Evolutionary conservation across 75 land plant genomes (phyloP), one percentile per base, ranked within the genome.

Genomic region (Sequoiadendron giganteum): DNA sequence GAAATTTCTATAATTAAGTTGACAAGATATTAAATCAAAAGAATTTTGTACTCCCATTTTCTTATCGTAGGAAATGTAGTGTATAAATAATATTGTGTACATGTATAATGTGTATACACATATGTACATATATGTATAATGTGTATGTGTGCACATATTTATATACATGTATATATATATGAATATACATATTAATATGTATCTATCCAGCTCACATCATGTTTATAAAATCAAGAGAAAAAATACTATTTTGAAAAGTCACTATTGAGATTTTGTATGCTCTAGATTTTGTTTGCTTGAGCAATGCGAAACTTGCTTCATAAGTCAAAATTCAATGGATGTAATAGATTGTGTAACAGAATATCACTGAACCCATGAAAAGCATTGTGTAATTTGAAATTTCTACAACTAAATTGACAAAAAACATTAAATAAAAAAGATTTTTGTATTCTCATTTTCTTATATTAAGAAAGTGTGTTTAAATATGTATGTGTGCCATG

Each of bases 261-360:
- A 39, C 47, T 25, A 15, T 79, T 40, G 45, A 79, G 82, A 18
- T 79, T 76, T 4, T 76, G 78, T 39, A 5, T 38, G 16, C 38
- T 76, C 78, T 36, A 76, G 78, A 34, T 5, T 34, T 76, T 76
- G 78, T 76, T 76, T 76, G 36, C 25, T 3, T 79, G 25, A 42
- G 82, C 82, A 79, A 79, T 42, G 25, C 42, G 82, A 21, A 9
- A 45, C 83, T 81, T 81, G 83, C 48, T 81, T 45, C n/a, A 81
- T 45, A 40, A 45, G 48, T 81, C 48, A 42, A 43, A 81, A 42
- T 19, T 40, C n/a, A 11, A 42, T 81, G 49, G 10, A 45, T 81
- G 13, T 21, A 42, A 45, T 81, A 47, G 45, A 19, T 48, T 5
- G 58, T 55, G 65, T 16, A 38, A 21, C 19, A 39, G 21, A 16